Evolutionary conservation across 2,329 filamentous ascomycete genomes (phyloP).

Genomic region (Calonectria pseudoreteaudii): DNA sequence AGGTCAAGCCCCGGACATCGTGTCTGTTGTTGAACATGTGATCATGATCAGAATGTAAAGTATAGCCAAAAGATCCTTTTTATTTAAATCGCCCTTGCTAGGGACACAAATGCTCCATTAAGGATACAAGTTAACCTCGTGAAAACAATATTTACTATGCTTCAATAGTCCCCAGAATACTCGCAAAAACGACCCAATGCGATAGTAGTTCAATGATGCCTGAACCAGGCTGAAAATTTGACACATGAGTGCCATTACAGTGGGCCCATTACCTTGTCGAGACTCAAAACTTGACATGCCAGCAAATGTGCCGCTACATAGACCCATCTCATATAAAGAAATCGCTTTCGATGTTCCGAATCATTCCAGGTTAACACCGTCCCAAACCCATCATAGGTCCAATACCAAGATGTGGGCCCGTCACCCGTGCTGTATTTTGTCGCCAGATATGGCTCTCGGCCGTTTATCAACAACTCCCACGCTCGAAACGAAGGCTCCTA

Average conservation of each 20-base stretch:
- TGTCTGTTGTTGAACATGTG: neutral
- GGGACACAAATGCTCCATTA: neutral
- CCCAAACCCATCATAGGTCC: neutral
- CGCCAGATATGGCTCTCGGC: neutral
- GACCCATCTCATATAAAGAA: neutral
- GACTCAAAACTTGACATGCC: neutral
- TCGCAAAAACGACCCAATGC: neutral
- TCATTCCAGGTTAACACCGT: neutral
- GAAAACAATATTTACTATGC: neutral
- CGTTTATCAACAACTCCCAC: constrained; percentile 6
- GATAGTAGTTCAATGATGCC: neutral
- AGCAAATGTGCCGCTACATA: neutral
- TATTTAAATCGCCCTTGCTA: neutral
- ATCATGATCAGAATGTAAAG: neutral
- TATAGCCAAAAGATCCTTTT: neutral
- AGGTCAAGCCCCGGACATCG: neutral
- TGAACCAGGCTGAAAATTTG: neutral
- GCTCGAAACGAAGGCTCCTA: neutral
- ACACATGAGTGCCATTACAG: neutral
- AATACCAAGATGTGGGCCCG: neutral
- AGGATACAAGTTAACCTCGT: neutral
- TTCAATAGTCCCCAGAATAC: neutral
- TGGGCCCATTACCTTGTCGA: neutral
- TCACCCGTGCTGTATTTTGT: constrained; percentile 3
- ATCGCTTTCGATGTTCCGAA: neutral